Evolutionary conservation across 2,329 filamentous ascomycete species (phyloP).

Genomic region (Dothistroma pini): DNA sequence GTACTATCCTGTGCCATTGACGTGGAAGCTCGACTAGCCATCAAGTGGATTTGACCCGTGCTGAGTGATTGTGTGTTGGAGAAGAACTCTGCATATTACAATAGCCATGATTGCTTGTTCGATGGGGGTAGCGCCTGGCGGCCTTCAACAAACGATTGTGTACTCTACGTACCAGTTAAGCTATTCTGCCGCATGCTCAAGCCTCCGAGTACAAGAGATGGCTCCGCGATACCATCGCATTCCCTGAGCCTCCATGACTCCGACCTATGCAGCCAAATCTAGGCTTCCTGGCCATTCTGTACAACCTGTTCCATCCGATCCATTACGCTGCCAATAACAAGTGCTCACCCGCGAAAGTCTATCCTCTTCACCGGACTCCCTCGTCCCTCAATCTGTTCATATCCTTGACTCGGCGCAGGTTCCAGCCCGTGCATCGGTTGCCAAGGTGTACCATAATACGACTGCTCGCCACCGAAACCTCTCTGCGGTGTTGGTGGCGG

Average conservation of each 20-base stretch:
- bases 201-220: background rate
- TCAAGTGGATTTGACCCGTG: background rate
- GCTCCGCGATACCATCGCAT: background rate
- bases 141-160: background rate
- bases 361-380: constrained; percentile 34
- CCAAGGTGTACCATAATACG: constrained; percentile 33
- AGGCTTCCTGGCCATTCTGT: background rate
- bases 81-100: no score
- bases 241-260: background rate
- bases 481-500: constrained; percentile 36
- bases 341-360: constrained; percentile 12
- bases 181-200: background rate
- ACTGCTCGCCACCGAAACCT: constrained; percentile 30
- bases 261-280: background rate
- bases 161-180: background rate
- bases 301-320: background rate
- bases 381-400: constrained; percentile 31
- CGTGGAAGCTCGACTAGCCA: background rate
- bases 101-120: background rate
- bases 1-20: no score
- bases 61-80: background rate
- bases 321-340: background rate
- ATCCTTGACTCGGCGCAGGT: constrained; percentile 32
- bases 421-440: constrained; percentile 26
- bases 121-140: background rate